These are phyloP conservation scores for Closterium sp. DNA, from an alignment of 139 green algal species.

Conservation along the genomic window DNA sequence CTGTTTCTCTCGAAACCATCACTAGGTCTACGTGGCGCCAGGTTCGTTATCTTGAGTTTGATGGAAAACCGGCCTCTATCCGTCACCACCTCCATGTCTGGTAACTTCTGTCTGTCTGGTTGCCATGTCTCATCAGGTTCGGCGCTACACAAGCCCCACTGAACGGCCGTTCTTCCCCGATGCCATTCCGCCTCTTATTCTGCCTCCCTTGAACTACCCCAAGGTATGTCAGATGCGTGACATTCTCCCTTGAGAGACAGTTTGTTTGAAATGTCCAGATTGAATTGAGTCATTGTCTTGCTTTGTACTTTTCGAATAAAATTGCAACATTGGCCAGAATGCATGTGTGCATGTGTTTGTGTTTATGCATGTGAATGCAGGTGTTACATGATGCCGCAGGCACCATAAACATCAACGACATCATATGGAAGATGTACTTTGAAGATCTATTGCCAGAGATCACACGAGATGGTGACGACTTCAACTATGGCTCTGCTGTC, in stretches of 20 bases:
- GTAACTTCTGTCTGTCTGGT: neutral
- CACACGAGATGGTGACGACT: slow-evolving; percentile 77
- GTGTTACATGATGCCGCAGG: slow-evolving; percentile 64
- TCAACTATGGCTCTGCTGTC: slow-evolving; percentile 89
- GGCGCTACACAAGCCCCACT: slow-evolving; percentile 89
- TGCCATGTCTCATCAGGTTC: slow-evolving; percentile 53
- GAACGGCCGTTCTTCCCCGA: slow-evolving; percentile 92
- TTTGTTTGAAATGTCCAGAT: neutral
- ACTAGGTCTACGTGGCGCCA: neutral
- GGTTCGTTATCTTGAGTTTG: neutral
- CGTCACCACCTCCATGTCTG: neutral
- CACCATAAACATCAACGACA: slow-evolving; percentile 87
- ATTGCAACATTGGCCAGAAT: neutral
- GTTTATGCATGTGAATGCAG: slow-evolving; percentile 7
- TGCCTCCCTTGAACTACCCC: slow-evolving; percentile 68
- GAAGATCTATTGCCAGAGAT: slow-evolving; percentile 61
- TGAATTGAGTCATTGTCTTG: no score
- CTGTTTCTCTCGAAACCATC: no score
- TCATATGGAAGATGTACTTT: slow-evolving; percentile 87
- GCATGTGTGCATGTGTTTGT: neutral
- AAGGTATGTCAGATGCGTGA: slow-evolving; percentile 36
- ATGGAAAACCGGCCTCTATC: neutral
- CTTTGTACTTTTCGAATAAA: no score
- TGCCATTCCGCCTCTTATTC: slow-evolving; percentile 61
- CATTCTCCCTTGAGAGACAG: neutral